Base-by-base conservation (phyloP, 2,329 filamentous ascomycete genomes). In the Fusarium falciforme region DNA sequence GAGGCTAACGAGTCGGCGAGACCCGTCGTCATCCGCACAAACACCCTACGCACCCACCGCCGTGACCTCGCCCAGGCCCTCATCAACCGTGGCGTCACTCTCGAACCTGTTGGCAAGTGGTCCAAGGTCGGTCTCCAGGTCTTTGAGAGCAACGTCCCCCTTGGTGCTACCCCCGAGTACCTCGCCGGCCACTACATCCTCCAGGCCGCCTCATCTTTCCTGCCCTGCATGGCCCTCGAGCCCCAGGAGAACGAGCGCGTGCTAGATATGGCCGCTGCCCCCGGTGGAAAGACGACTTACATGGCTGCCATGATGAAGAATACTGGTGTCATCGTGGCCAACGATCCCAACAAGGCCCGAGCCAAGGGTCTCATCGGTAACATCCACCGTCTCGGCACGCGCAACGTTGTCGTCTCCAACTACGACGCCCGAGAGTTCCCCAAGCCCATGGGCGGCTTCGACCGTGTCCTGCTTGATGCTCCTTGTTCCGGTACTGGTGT, bases 21-120 rank as follows among this genome's bases (percentile, higher is more conserved):
- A 61, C 96, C 96, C 5, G 92, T 99, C 67, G 96, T 99, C 75
- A 97, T 99, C 81, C 92, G 96, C 80, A 98, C 96, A 72, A 99
- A 99, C 84, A 99, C 96, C 10, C 90, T 99, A 68, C 93, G 94
- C 77, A 92, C 90, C 40, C 89, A 92, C 80, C 87, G 91, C 61
- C 86, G 91, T 79, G 95, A 97, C 72, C 92, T 99, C 20, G 96
- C 96, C 11, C 95, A 98, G 83, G 90, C 95, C 2, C 89, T 98
- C 69, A 98, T 98, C 87, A 98, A 98, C 85, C 93, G 96, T 73
- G 96, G 96, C 74, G 96, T 99, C 58, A 97, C 95, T 16, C 90
- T 99, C 42, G 96, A 99, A 84, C 96, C 96, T 3, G 94, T 99
- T 20, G 96, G 96, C 71, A 98, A 98, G 84, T 99, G 96, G 96